Base-by-base conservation (phyloP, 2,329 filamentous ascomycete species). In the Phaeosphaeriaceae sp. region DNA sequence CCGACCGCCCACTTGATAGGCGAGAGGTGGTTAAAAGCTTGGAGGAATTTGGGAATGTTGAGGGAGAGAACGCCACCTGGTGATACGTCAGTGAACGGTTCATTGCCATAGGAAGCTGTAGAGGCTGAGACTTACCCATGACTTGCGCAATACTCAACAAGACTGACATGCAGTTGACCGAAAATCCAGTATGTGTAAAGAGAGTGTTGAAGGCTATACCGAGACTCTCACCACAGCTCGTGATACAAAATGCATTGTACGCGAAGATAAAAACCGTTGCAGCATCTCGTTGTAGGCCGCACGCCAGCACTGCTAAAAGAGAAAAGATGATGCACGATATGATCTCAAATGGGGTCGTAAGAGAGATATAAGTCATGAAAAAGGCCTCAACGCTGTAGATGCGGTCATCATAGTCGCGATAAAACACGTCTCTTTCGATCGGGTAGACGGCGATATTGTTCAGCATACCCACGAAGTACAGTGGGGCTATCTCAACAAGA, bases 181-280 rank as follows among this genome's bases (percentile, higher is more conserved):
- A 87, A 67, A 92, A 92, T 2, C 89, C 89, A 0, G 87, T 88
- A 64, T 92, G 88, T 28, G 76, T 75, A 67, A 91, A 89, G 7
- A 92, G 74, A 0, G 88, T 91, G 74, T 90, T 90, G 77, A 92
- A 92, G 75, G 90, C 85, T 64, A 92, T 91, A 1, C 89, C 88
- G 1, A 92, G 65, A 44, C 84, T 88, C 75, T 92, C 89, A 20
- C 89, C 89, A 62, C 87, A 90, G 45, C 79, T 87, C 13, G 90
- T 86, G 46, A 92, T 83, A 57, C 85, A 87, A 64, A 92, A 90
- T 55, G 84, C 85, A 58, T 87, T 84, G 71, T 87, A 89, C 2
- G 83, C 79, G 42, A 81, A 78, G 34, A 88, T 81, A 60, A 90
- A 88, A 69, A 87, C 89, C 68, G 89, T 83, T 51, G 80, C 75